Evolutionary conservation across 2,329 filamentous ascomycete genomes (phyloP).

Genomic region (Monilinia polystroma): DNA sequence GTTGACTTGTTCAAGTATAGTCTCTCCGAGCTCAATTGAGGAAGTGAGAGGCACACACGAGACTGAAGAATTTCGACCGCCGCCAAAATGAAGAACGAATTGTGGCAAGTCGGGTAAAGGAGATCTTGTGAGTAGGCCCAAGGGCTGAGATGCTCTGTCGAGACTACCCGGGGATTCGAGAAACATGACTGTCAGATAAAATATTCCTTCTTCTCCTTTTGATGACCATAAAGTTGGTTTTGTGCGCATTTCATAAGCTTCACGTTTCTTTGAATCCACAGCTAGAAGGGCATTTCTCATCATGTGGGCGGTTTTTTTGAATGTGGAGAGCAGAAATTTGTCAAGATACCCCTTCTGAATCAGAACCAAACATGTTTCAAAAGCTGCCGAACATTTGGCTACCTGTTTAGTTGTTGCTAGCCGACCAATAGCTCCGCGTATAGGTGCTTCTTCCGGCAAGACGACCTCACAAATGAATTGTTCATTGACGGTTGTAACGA

Average conservation of each 20-base stretch:
- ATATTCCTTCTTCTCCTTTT: conserved; percentile 47
- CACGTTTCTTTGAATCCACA: conserved; percentile 73
- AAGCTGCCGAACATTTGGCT: conserved; percentile 88
- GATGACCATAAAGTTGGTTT: conserved; percentile 75
- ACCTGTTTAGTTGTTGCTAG: conserved; percentile 67
- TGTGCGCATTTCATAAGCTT: conserved; percentile 71
- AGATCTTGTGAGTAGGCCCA: conserved; percentile 70
- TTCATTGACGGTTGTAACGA: conserved; percentile 54
- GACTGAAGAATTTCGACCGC: conserved; percentile 59
- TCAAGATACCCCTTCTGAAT: conserved; percentile 67
- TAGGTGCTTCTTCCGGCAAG: conserved; percentile 71
- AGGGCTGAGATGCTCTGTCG: conserved; percentile 57
- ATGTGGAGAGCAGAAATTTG: conserved; percentile 69
- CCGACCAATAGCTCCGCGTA: conserved; percentile 64
- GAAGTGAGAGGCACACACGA: conserved; percentile 47
- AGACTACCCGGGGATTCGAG: conserved; percentile 58
- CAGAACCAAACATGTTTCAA: conserved; percentile 73
- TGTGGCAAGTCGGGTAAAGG: conserved; percentile 61
- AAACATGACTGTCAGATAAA: conserved; percentile 63
- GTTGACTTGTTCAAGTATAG: conserved; percentile 57
- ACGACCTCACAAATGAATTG: conserved; percentile 76
- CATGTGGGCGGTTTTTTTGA: conserved; percentile 67
- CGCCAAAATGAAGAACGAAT: conserved; percentile 72
- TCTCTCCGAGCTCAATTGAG: conserved; percentile 46
- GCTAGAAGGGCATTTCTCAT: conserved; percentile 89